phyloP scores from a whole-genome alignment of 192 early-diverging fungal genomes.

The Backusella westeae region DNA sequence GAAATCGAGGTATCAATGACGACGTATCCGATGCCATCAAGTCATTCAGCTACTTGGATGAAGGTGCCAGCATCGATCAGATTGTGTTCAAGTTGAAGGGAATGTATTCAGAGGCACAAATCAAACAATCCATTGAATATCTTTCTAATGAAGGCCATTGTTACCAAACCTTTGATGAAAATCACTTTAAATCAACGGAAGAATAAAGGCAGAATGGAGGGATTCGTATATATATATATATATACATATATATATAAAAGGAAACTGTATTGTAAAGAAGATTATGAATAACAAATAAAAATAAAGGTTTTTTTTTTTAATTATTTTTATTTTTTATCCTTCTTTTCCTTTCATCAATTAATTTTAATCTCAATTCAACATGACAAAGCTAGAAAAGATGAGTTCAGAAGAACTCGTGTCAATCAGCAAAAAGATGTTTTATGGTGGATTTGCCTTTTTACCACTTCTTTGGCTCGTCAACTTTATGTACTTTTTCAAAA shows the following conservation, averaged over 20 bases:
- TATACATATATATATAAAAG: no score
- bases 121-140: slow-evolving; percentile 44
- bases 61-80: slow-evolving; percentile 47
- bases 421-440: slow-evolving; percentile 63
- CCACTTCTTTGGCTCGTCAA: slow-evolving; percentile 76
- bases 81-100: slow-evolving; percentile 30
- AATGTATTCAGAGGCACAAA: neutral
- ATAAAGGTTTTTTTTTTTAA: neutral
- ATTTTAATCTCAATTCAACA: neutral
- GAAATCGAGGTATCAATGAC: neutral
- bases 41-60: slow-evolving; percentile 18
- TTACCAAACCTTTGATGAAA: slow-evolving; percentile 68
- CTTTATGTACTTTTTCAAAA: slow-evolving; percentile 62
- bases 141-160: slow-evolving; percentile 64
- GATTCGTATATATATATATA: no score
- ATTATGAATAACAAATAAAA: no score
- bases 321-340: neutral
- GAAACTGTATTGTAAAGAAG: no score
- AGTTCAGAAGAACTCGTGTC: slow-evolving; percentile 50
- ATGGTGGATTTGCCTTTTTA: slow-evolving; percentile 48
- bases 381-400: slow-evolving; percentile 47
- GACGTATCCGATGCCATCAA: slow-evolving; percentile 20
- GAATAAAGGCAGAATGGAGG: neutral
- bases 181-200: slow-evolving; percentile 53
- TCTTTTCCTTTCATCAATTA: neutral